These are phyloP conservation scores for Talaromyces sp. DNA, from an alignment of 2,329 filamentous ascomycete genomes.

Conservation along the genomic window DNA sequence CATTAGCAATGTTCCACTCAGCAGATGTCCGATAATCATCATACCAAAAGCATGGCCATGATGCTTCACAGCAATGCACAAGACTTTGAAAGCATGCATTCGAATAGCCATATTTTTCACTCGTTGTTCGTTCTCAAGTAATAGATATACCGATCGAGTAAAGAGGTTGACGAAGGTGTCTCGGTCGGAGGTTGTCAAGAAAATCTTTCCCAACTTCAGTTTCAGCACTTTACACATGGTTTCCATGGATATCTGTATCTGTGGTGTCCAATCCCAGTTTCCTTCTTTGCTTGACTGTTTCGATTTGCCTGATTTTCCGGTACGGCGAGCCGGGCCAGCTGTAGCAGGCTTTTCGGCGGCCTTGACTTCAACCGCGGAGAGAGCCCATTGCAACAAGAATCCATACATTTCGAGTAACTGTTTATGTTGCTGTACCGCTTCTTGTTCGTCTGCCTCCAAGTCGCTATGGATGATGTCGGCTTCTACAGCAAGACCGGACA, in stretches of 20 bases:
- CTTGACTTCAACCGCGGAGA: conserved; percentile 90
- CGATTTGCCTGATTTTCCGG: conserved; percentile 71
- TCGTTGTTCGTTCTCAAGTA: conserved; percentile 89
- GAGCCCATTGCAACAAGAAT: conserved; percentile 91
- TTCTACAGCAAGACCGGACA: conserved; percentile 79
- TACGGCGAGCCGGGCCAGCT: conserved; percentile 66
- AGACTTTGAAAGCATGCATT: conserved; percentile 95
- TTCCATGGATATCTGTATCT: conserved; percentile 84
- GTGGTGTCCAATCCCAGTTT: conserved; percentile 81
- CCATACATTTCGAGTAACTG: conserved; percentile 88
- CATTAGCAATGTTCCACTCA: conserved; percentile 22
- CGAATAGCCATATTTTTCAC: conserved; percentile 84
- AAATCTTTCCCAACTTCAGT: conserved; percentile 86
- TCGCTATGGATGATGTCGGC: conserved; percentile 82
- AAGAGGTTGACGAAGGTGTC: conserved; percentile 93
- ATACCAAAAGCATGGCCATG: conserved; percentile 81
- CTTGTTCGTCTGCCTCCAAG: conserved; percentile 87
- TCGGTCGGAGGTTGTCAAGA: conserved; percentile 91
- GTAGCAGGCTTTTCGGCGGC: conserved; percentile 82
- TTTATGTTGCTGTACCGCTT: conserved; percentile 81
- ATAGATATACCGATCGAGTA: conserved; percentile 87
- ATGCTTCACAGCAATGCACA: conserved; percentile 95
- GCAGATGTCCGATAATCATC: background rate
- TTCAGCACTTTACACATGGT: conserved; percentile 95
- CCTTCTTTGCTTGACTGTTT: conserved; percentile 66